Conservation (phyloP, 148 eudicot genomes). For the Heliosperma pusillum region DNA sequence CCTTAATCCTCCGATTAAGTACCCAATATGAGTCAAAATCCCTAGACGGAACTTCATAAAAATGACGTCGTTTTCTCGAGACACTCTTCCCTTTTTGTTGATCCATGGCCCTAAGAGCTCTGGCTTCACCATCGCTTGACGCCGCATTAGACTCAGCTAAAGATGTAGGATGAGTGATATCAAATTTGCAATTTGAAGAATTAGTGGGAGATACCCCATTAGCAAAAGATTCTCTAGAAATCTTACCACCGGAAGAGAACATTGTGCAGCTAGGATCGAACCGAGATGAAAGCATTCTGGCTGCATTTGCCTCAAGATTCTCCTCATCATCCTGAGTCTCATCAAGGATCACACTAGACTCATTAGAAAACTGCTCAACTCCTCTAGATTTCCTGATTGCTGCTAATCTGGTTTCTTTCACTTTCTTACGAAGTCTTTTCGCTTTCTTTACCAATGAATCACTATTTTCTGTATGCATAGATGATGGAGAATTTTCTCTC, state of each 20-base stretch:
- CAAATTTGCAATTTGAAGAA: constrained; percentile 31
- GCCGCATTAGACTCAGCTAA: constrained; percentile 36
- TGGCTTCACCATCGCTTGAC: constrained; percentile 53
- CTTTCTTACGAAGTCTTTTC: constrained; percentile 40
- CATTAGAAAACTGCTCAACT: constrained; percentile 29
- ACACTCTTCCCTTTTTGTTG: constrained; percentile 44
- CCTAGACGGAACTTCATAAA: constrained; percentile 56
- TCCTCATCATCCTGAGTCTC: constrained; percentile 71
- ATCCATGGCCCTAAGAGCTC: constrained; percentile 60
- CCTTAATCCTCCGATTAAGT: constrained; percentile 69
- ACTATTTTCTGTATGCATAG: constrained; percentile 31
- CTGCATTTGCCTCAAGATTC: constrained; percentile 93
- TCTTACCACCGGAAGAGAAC: constrained; percentile 41
- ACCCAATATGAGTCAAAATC: constrained; percentile 70
- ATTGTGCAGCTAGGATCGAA: constrained; percentile 87
- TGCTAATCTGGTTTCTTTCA: constrained; percentile 33
- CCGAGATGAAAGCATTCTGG: constrained; percentile 96
- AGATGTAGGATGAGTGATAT: constrained; percentile 26
- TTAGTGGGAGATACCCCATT: constrained; percentile 32
- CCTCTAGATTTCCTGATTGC: constrained; percentile 33
- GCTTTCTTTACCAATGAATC: constrained; percentile 40
- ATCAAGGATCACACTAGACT: constrained; percentile 24
- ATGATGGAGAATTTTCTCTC: constrained; percentile 34
- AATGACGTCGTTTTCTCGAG: constrained; percentile 62
- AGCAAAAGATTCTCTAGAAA: constrained; percentile 32